phyloP scores from a whole-genome alignment of 129 eudicot genomes.

The Silybum marianum region DNA sequence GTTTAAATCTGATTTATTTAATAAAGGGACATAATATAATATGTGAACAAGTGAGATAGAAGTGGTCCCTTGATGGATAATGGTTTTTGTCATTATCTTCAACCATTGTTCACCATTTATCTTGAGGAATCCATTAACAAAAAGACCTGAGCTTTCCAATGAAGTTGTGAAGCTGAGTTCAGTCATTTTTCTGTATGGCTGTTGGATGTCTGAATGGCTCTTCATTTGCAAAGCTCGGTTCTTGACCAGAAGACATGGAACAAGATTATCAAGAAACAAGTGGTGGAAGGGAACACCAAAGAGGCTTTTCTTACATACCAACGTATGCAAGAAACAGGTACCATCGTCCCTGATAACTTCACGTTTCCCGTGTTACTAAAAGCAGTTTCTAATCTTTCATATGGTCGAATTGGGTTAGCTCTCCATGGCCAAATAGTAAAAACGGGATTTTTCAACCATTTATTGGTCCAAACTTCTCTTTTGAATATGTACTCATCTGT shows the following conservation, averaged over 20 bases:
- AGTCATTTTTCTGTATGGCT: neutral
- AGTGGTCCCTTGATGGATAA: constrained; percentile 19
- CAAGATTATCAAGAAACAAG: constrained; percentile 50
- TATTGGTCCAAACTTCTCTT: constrained; percentile 49
- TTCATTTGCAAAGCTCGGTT: constrained; percentile 32
- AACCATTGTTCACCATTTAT: constrained; percentile 10
- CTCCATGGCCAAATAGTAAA: constrained; percentile 50
- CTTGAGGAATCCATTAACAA: constrained; percentile 6
- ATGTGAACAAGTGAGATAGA: constrained; percentile 4
- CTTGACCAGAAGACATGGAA: constrained; percentile 46
- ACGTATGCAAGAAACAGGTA: constrained; percentile 38
- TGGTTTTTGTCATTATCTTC: constrained; percentile 3
- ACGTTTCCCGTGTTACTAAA: constrained; percentile 55
- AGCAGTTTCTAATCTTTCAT: constrained; percentile 32
- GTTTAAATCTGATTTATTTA: constrained; percentile 6
- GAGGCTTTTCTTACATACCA: constrained; percentile 38
- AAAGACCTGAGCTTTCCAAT: neutral
- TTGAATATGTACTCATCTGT: constrained; percentile 44
- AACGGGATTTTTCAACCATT: constrained; percentile 28
- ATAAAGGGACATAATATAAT: neutral
- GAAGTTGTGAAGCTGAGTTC: neutral
- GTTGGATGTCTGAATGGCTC: constrained; percentile 30
- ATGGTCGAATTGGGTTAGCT: constrained; percentile 34
- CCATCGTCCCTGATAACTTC: constrained; percentile 47
- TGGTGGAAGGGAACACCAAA: constrained; percentile 30